Percentiles rank a stretch among this genome's conserved stretches.
Conservation (phyloP, 2,329 filamentous ascomycete species). For the Microdochium trichocladiopsis region DNA sequence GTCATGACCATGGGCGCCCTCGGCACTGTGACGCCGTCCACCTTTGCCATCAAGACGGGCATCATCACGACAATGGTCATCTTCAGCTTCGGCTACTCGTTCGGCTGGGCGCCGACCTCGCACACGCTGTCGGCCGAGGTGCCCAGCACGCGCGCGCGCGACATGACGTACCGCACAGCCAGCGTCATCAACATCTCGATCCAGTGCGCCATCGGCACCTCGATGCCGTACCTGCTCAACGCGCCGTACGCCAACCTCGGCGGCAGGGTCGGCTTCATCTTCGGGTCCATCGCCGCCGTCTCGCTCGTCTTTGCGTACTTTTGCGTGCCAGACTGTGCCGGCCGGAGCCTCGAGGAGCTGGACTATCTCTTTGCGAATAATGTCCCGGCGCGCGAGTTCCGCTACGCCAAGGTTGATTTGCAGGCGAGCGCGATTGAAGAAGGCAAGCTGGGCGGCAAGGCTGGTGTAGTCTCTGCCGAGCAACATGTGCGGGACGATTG, state of each 20-base stretch:
- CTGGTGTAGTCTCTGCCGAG: too few species aligned
- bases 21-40: conserved; percentile 11
- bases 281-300: not conserved
- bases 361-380: not conserved
- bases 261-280: conserved; percentile 17
- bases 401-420: not conserved
- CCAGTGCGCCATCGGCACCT: conserved; percentile 25
- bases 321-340: not conserved
- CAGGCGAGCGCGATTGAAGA: not conserved
- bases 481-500: too few species aligned
- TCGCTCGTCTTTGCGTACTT: not conserved
- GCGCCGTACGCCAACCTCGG: conserved; percentile 24
- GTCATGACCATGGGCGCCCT: conserved; percentile 28
- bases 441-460: not conserved
- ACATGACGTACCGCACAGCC: conserved; percentile 20
- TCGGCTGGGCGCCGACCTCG: conserved; percentile 25
- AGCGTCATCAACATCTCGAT: conserved; percentile 20
- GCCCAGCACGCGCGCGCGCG: conserved; percentile 19
- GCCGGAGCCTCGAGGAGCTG: not conserved
- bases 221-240: conserved; percentile 28
- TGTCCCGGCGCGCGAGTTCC: not conserved
- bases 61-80: conserved; percentile 24
- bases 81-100: conserved; percentile 19
- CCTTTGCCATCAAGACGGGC: conserved; percentile 2
- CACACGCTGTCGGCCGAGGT: conserved; percentile 28